These are phyloP conservation scores for Quillaja saponaria DNA, from an alignment of 306 rosid species.

Conservation along the genomic window DNA sequence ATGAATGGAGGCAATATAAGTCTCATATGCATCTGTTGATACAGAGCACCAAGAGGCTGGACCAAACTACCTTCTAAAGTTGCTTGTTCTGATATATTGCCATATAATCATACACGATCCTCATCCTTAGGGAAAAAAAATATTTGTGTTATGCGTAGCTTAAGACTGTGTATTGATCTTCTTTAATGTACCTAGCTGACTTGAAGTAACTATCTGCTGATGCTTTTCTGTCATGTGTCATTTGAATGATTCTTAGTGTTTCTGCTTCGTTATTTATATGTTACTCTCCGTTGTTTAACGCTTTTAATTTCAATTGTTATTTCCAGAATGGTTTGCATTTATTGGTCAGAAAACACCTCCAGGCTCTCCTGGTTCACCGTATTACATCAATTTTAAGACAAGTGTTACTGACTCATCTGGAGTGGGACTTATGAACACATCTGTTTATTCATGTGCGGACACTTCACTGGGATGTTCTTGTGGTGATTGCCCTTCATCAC, in stretches of 20 bases:
- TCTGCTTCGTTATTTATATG: constrained; percentile 14
- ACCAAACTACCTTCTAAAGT: background rate
- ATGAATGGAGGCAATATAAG: too few relatives aligned
- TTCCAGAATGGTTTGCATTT: constrained; percentile 85
- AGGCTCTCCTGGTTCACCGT: constrained; percentile 94
- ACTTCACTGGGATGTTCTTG: constrained; percentile 96
- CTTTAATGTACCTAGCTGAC: too few relatives aligned
- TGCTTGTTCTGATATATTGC: too few relatives aligned
- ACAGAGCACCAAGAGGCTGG: background rate
- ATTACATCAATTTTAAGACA: constrained; percentile 65
- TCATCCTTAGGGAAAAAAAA: too few relatives aligned
- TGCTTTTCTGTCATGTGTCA: constrained; percentile 11
- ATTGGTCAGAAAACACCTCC: constrained; percentile 72
- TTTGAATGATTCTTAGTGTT: constrained; percentile 21
- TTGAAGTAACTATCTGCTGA: constrained; percentile 12
- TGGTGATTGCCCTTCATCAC: constrained; percentile 90
- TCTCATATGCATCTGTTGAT: too few relatives aligned
- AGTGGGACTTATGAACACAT: constrained; percentile 78
- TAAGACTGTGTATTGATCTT: constrained; percentile 14
- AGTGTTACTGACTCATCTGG: constrained; percentile 49
- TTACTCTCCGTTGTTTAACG: constrained; percentile 33
- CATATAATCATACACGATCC: too few relatives aligned
- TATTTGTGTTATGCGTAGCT: background rate
- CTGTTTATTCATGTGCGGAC: constrained; percentile 79
- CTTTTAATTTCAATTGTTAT: constrained; percentile 28